Evolutionary conservation across 352 stramenopile species (phyloP).

Genomic region (Globisporangium nunn): DNA sequence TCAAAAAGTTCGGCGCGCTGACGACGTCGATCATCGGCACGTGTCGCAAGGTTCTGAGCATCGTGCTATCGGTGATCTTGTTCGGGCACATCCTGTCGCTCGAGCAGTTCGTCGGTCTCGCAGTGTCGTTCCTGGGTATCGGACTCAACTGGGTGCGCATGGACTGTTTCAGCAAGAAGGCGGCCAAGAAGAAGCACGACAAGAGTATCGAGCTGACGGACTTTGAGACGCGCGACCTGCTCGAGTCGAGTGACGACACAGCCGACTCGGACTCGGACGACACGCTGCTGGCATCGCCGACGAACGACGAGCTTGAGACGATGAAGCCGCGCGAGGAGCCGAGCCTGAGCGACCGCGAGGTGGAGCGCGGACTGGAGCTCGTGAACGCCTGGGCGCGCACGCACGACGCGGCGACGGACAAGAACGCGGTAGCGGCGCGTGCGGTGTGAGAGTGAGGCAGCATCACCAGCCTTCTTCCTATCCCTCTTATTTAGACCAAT

Average conservation of each 20-base stretch:
- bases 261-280: slow-evolving; percentile 56
- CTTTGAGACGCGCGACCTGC: slow-evolving; percentile 38
- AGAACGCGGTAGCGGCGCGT: background rate
- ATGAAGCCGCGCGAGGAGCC: slow-evolving; percentile 26
- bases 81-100: slow-evolving; percentile 72
- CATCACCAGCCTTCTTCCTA: background rate
- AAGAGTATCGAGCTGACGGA: slow-evolving; percentile 22
- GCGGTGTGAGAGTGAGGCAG: slow-evolving; percentile 6
- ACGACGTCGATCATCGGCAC: slow-evolving; percentile 84
- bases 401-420: slow-evolving; percentile 6
- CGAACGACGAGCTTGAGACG: slow-evolving; percentile 17
- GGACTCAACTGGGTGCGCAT: slow-evolving; percentile 74
- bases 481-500: slow-evolving; percentile 1
- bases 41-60: slow-evolving; percentile 81
- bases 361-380: slow-evolving; percentile 53
- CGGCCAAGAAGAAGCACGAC: background rate
- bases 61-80: slow-evolving; percentile 76
- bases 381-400: slow-evolving; percentile 48
- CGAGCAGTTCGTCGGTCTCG: slow-evolving; percentile 59
- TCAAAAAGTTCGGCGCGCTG: slow-evolving; percentile 80
- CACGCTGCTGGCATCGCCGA: slow-evolving; percentile 8
- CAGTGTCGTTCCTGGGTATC: slow-evolving; percentile 63
- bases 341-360: slow-evolving; percentile 24
- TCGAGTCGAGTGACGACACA: slow-evolving; percentile 62
- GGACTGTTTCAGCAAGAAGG: slow-evolving; percentile 33